Conservation (phyloP, 177 flowering plant genomes). For the Vitis hybrid region DNA sequence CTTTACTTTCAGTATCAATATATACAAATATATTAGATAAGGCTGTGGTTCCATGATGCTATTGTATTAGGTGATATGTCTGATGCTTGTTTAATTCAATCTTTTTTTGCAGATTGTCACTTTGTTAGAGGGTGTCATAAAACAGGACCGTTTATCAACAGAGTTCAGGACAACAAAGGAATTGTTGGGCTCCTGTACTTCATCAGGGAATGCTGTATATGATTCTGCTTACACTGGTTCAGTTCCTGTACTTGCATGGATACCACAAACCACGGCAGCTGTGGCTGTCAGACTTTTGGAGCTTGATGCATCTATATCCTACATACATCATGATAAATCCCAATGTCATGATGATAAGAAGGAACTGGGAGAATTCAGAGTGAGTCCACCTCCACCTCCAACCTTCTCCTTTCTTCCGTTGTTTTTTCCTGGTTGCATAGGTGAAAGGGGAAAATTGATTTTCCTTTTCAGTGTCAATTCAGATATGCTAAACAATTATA, state of each 20-base stretch:
- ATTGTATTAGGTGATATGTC: not conserved
- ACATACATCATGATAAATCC: constrained; percentile 45
- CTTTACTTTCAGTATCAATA: too few species aligned
- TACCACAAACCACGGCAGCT: constrained; percentile 80
- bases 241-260: constrained; percentile 77
- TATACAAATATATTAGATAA: too few species aligned
- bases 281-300: constrained; percentile 82
- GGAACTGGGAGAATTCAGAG: constrained; percentile 38
- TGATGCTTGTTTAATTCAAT: not conserved
- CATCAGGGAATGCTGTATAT: constrained; percentile 12
- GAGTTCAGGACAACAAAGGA: constrained; percentile 69
- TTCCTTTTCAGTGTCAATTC: too few species aligned
- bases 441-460: too few species aligned
- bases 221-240: constrained; percentile 27
- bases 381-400: constrained; percentile 28
- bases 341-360: constrained; percentile 40
- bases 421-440: not conserved
- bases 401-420: not conserved
- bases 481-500: too few species aligned
- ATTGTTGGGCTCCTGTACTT: constrained; percentile 36
- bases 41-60: too few species aligned
- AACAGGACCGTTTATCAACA: constrained; percentile 53
- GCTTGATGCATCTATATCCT: constrained; percentile 65
- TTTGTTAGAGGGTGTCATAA: constrained; percentile 58
- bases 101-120: constrained; percentile 51